A percentile compares a stretch with the other conserved stretches of the same genome.
These are phyloP conservation scores for Malassezia globosa DNA, from an alignment of 1,284 basidiomycete species.

Conservation along the genomic window DNA sequence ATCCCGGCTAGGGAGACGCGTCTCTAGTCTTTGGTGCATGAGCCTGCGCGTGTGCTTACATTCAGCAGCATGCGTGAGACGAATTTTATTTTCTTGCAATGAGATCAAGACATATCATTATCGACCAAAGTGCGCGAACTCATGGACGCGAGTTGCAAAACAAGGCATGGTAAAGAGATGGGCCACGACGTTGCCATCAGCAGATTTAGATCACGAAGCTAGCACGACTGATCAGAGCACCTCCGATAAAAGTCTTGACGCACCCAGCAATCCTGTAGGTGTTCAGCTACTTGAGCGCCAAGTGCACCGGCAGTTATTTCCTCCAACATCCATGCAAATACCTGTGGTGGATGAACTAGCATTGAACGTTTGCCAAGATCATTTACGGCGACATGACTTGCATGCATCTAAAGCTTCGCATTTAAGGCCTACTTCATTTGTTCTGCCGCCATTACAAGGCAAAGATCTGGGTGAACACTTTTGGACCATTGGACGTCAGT, in stretches of 20 bases:
- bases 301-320: conserved; percentile 75
- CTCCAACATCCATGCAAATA: conserved; percentile 50
- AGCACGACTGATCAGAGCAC: too few species aligned
- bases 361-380: conserved; percentile 65
- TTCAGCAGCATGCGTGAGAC: too few species aligned
- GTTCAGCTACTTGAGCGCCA: conserved; percentile 77
- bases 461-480: conserved; percentile 78
- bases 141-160: too few species aligned
- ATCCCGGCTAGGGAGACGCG: too few species aligned
- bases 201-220: too few species aligned
- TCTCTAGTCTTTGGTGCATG: too few species aligned
- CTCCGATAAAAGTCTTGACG: not conserved
- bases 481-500: conserved; percentile 61
- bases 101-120: too few species aligned
- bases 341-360: conserved; percentile 57
- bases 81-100: too few species aligned
- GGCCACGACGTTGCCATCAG: too few species aligned
- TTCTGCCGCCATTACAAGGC: conserved; percentile 74
- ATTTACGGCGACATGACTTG: conserved; percentile 67
- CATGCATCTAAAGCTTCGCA: conserved; percentile 68
- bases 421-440: conserved; percentile 66
- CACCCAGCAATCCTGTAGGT: conserved; percentile 67
- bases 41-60: too few species aligned
- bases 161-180: too few species aligned
- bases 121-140: too few species aligned